Evolutionary conservation across 2,329 filamentous ascomycete species (phyloP), one percentile per base, ranked within the genome.

Genomic region (Phialemoniopsis sp.): DNA sequence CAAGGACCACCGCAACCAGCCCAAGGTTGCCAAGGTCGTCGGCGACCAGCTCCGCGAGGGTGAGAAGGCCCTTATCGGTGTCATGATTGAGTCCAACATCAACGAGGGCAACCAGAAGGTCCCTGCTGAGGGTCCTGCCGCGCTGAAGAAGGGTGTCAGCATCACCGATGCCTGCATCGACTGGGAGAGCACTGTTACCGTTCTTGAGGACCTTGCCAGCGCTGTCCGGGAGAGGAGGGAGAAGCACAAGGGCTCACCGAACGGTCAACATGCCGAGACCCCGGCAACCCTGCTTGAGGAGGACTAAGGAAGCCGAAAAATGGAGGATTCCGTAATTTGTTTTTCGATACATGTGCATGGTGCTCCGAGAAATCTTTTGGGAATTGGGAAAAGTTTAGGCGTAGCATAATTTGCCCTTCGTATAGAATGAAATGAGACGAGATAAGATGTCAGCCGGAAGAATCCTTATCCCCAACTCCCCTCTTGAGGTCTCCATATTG

Each of bases 61-160:
- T 29, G 91, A 97, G 69, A 76, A 77, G 4, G 85, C 73, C 36
- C 93, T 98, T 57, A 91, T 96, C 80, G 93, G 93, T 55, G 88
- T 97, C 44, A 98, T 98, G 93, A 95, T 98, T 56, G 93, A 98
- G 73, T 94, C 87, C 64, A 87, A 97, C 64, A 94, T 97, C 67
- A 85, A 91, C 55, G 91, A 96, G 69, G 90, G 90, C 50, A 87
- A 76, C 65, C 93, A 98, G 63, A 96, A 96, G 66, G 88, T 96
- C 4, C 88, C 90, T 28, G 74, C 81, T 40, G 88, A 95, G 67
- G 91, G 90, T 57, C 89, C 87, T 63, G 73, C 77, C 8, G 89
- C 84, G 28, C 78, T 97, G 45, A 85, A 95, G 69, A 90, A 95
- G 65, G 93, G 93, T 53, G 87, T 97, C 57, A 93, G 87, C 62